Evolutionary conservation across 2,329 filamentous ascomycete species (phyloP).

Genomic region (Alternaria panax): DNA sequence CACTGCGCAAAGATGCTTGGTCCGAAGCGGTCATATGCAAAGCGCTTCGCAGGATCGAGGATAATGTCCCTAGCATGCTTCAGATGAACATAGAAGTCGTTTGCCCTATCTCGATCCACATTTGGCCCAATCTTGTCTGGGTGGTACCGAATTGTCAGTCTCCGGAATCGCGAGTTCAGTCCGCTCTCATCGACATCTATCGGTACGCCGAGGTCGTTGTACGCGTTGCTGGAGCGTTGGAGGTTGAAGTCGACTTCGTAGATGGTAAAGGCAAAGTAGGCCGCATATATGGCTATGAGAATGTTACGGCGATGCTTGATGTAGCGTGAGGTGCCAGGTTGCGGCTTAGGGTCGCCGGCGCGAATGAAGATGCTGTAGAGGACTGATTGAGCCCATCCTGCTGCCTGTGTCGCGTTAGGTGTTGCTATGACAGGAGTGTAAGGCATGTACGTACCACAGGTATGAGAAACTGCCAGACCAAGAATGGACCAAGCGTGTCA

Average conservation of each 20-base stretch:
- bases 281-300: conserved; percentile 79
- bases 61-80: conserved; percentile 87
- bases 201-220: conserved; percentile 75
- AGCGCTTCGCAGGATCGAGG: conserved; percentile 78
- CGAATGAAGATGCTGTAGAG: conserved; percentile 91
- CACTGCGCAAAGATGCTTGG: conserved; percentile 66
- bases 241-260: conserved; percentile 90
- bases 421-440: neutral
- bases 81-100: conserved; percentile 76
- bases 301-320: conserved; percentile 80
- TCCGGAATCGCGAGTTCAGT: conserved; percentile 84
- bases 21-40: conserved; percentile 83
- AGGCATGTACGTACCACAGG: conserved; percentile 30
- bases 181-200: conserved; percentile 74
- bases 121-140: conserved; percentile 75
- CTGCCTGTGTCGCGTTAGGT: conserved; percentile 37
- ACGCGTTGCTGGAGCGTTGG: conserved; percentile 75
- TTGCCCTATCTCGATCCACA: conserved; percentile 39
- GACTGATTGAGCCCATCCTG: conserved; percentile 68
- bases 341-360: conserved; percentile 81
- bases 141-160: conserved; percentile 69
- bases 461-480: conserved; percentile 48
- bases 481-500: conserved; percentile 42
- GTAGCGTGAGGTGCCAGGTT: conserved; percentile 72
- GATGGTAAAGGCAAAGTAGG: conserved; percentile 89